phyloP scores from a whole-genome alignment of 371 early-diverging fungal species.

The Smittium culicis region DNA sequence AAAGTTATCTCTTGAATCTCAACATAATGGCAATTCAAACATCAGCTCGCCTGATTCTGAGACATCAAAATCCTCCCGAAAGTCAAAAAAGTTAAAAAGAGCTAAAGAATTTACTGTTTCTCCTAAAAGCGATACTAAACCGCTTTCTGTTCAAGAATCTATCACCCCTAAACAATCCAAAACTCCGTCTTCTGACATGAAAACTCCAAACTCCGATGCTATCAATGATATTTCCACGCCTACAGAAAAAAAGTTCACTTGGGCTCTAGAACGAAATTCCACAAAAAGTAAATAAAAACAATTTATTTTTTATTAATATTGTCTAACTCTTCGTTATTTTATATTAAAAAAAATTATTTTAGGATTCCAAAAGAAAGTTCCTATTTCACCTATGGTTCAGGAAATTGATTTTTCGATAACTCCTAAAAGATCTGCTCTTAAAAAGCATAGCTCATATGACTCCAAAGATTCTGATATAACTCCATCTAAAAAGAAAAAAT shows the following conservation, averaged over 20 bases:
- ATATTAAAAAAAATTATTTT: constrained; percentile 11
- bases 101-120: not conserved
- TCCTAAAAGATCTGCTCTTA: constrained; percentile 21
- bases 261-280: constrained; percentile 28
- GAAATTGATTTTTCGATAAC: constrained; percentile 6
- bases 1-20: not conserved
- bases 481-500: not conserved
- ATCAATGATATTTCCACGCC: not conserved
- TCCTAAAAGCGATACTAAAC: too few relatives aligned
- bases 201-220: not conserved
- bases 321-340: not conserved
- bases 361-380: constrained; percentile 28
- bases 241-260: constrained; percentile 19
- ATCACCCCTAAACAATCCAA: too few relatives aligned
- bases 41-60: not conserved
- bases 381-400: constrained; percentile 22
- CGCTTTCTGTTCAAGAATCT: too few relatives aligned
- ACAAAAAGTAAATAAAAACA: constrained; percentile 13
- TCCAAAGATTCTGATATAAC: not conserved
- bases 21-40: not conserved
- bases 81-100: not conserved
- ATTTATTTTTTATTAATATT: too few relatives aligned
- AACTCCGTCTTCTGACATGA: not conserved
- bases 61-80: not conserved
- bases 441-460: constrained; percentile 15